These are phyloP conservation scores for Malus asiatica DNA, from an alignment of 306 rosid species.

Conservation along the genomic window DNA sequence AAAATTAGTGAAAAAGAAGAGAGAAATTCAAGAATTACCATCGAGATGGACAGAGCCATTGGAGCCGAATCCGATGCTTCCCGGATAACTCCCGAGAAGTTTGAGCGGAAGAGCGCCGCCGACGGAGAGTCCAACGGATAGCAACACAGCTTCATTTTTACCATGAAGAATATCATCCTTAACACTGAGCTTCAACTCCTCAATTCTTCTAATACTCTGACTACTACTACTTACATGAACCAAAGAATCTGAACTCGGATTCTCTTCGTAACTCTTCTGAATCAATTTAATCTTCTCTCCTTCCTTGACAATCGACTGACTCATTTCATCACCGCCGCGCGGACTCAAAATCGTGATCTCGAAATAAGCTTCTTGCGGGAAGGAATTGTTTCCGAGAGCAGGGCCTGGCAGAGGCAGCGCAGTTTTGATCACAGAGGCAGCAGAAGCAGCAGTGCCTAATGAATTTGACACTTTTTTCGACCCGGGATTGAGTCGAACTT, in stretches of 20 bases:
- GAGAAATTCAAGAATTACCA: constrained; percentile 36
- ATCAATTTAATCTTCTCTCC: constrained; percentile 68
- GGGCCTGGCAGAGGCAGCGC: constrained; percentile 90
- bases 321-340: constrained; percentile 28
- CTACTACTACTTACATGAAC: constrained; percentile 39
- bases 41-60: constrained; percentile 84
- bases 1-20: background rate
- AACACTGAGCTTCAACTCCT: constrained; percentile 44
- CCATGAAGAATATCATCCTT: constrained; percentile 26
- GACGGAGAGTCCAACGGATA: constrained; percentile 61
- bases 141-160: constrained; percentile 34
- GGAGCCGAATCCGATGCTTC: constrained; percentile 91
- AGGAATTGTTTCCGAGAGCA: constrained; percentile 52
- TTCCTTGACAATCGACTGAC: constrained; percentile 36
- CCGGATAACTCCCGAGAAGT: constrained; percentile 75
- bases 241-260: constrained; percentile 53
- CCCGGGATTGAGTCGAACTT: constrained; percentile 73
- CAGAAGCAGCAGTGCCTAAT: constrained; percentile 13
- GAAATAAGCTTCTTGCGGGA: constrained; percentile 93
- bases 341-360: constrained; percentile 61
- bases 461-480: constrained; percentile 25
- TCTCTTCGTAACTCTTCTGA: constrained; percentile 33
- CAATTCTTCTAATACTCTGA: constrained; percentile 37
- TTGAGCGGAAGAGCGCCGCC: constrained; percentile 53
- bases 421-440: constrained; percentile 49